phyloP scores from a whole-genome alignment of 2,329 filamentous ascomycete genomes.

The Esteya vermicola region DNA sequence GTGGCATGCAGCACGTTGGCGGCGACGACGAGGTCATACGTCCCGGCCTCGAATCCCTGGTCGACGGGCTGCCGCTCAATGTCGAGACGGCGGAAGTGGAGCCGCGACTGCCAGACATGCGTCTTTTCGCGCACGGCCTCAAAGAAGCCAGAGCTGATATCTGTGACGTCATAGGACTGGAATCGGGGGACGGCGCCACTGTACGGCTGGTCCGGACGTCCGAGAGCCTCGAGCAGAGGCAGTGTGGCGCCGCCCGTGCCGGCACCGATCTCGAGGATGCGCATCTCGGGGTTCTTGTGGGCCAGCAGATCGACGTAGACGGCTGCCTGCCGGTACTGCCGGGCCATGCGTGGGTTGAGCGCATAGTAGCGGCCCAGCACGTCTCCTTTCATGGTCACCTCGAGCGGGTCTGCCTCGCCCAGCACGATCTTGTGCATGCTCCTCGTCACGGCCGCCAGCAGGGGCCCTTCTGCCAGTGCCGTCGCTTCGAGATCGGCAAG shows the following conservation, averaged over 20 bases:
- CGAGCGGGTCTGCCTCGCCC: constrained; percentile 14
- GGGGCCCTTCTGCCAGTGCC: constrained; percentile 7
- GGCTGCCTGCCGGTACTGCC: constrained; percentile 11
- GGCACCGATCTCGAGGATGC: constrained; percentile 24
- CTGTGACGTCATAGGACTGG: constrained; percentile 25
- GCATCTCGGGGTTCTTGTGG: constrained; percentile 14
- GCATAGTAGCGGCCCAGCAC: constrained; percentile 12
- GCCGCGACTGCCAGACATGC: constrained; percentile 5
- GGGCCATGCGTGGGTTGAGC: constrained; percentile 11
- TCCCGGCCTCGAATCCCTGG: constrained; percentile 18
- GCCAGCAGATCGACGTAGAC: constrained; percentile 9
- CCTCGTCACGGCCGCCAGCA: constrained; percentile 5
- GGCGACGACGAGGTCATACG: constrained; percentile 20
- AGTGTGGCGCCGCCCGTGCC: constrained; percentile 17
- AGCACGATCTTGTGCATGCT: constrained; percentile 13
- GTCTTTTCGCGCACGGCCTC: constrained; percentile 18
- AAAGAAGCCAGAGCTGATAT: constrained; percentile 25
- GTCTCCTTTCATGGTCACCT: constrained; percentile 15
- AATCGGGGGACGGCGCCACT: constrained; percentile 4
- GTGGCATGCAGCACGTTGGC: constrained; percentile 20
- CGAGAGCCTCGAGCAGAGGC: constrained; percentile 9
- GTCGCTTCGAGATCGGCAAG: constrained; percentile 1
- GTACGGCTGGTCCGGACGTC: background rate
- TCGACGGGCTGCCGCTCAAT: constrained; percentile 15
- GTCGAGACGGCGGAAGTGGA: constrained; percentile 13